phyloP scores from a whole-genome alignment of 768 basidiomycete genomes.

The Trametopsis cervina region DNA sequence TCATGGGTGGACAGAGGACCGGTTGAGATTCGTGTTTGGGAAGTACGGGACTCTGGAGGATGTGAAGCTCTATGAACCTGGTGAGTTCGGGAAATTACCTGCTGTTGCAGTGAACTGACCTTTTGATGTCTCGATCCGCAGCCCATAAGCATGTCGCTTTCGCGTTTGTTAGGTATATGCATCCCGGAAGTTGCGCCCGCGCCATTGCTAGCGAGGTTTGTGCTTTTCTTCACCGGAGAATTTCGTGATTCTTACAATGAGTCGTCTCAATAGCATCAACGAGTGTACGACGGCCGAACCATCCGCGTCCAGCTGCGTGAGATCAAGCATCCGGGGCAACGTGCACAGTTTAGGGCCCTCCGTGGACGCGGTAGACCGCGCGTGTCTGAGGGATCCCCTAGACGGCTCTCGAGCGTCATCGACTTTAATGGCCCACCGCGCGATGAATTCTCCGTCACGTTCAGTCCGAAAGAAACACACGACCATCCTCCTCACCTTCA shows the following conservation, averaged over 20 bases:
- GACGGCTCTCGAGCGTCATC: too few species aligned
- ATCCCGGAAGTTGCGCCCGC: conserved; percentile 53
- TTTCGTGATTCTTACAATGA: too few species aligned
- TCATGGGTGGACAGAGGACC: conserved; percentile 63
- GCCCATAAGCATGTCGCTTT: conserved; percentile 45
- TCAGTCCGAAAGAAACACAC: too few species aligned
- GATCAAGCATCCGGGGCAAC: too few species aligned
- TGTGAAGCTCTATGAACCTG: conserved; percentile 58
- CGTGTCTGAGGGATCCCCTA: too few species aligned
- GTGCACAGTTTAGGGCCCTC: too few species aligned
- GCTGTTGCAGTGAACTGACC: background rate
- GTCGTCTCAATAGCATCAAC: conserved; percentile 52
- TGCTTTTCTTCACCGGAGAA: conserved; percentile 3
- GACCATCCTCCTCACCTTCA: too few species aligned
- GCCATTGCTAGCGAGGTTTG: conserved; percentile 61
- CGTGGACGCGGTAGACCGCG: too few species aligned
- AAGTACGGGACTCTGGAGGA: conserved; percentile 59
- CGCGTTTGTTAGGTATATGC: conserved; percentile 70
- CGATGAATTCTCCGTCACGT: too few species aligned
- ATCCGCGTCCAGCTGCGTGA: conserved; percentile 75
- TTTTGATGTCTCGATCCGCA: background rate
- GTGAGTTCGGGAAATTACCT: conserved; percentile 30
- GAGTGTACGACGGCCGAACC: conserved; percentile 57
- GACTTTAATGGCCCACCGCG: too few species aligned
- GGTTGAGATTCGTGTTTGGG: conserved; percentile 49